Evolutionary conservation across 768 basidiomycete genomes (phyloP).

Genomic region (Tulasnella sp.): DNA sequence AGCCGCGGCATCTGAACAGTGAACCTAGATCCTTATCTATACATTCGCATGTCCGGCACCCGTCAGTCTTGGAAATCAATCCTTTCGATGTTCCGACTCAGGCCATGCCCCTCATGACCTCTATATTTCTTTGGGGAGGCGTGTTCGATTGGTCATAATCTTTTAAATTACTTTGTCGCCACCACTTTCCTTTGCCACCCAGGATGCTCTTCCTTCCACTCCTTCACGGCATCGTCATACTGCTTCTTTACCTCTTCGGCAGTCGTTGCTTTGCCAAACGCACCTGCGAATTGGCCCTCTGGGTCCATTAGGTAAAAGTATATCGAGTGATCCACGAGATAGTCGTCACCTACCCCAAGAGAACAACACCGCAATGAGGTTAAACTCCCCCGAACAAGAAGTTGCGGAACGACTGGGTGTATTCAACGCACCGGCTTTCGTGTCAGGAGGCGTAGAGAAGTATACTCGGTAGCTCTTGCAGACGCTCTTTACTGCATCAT

Average conservation of each 20-base stretch:
- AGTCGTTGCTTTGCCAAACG: constrained; percentile 78
- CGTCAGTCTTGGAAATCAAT: no score
- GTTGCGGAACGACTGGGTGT: neutral
- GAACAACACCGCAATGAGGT: constrained; percentile 25
- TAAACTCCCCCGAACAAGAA: neutral
- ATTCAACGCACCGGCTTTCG: constrained; percentile 37
- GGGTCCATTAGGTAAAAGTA: constrained; percentile 99
- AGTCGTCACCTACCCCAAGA: constrained; percentile 55
- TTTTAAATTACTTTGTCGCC: no score
- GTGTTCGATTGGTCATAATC: no score
- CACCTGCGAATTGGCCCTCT: constrained; percentile 85
- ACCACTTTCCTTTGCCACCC: neutral
- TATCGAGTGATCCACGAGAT: constrained; percentile 93
- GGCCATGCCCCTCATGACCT: no score
- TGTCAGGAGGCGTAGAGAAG: constrained; percentile 82
- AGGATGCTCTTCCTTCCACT: constrained; percentile 25
- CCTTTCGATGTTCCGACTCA: no score
- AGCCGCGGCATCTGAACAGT: constrained; percentile 33
- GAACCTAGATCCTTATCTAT: neutral
- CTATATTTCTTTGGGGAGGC: no score
- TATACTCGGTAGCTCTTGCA: constrained; percentile 98
- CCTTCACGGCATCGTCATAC: constrained; percentile 29
- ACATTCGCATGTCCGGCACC: no score
- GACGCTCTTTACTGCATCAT: constrained; percentile 67
- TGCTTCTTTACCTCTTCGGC: constrained; percentile 49